Percentiles rank a stretch among this genome's conserved stretches.
These are phyloP conservation scores for Pouteria campechiana DNA, from an alignment of 179 eudicot genomes.

Conservation along the genomic window DNA sequence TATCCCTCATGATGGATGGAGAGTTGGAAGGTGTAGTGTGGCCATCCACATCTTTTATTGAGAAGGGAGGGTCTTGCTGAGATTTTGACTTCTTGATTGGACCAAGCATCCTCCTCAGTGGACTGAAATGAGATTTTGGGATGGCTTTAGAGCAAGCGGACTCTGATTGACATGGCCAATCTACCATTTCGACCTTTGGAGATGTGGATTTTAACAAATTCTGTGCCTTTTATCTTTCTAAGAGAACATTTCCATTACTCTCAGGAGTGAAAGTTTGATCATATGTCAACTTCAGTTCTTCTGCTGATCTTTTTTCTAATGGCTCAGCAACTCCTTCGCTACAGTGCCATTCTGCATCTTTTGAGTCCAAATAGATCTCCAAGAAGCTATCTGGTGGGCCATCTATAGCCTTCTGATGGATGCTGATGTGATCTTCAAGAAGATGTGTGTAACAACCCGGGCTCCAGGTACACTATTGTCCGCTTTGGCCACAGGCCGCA, in stretches of 20 bases:
- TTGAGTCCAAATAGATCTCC: conserved; percentile 9
- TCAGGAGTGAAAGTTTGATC: conserved; percentile 23
- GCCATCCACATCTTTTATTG: conserved; percentile 4
- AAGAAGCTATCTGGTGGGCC: background rate
- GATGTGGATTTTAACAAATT: conserved; percentile 38
- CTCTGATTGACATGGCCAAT: conserved; percentile 41
- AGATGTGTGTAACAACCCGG: too few species aligned
- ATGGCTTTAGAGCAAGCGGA: conserved; percentile 32
- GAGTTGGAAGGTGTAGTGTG: conserved; percentile 9
- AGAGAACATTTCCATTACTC: conserved; percentile 19
- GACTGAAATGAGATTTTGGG: conserved; percentile 45
- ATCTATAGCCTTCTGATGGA: too few species aligned
- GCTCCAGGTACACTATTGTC: too few species aligned
- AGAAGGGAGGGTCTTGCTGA: conserved; percentile 26
- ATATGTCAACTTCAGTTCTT: conserved; percentile 22
- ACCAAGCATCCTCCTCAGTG: conserved; percentile 59
- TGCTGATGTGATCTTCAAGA: too few species aligned
- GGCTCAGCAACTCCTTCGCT: conserved; percentile 8
- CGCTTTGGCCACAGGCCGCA: too few species aligned
- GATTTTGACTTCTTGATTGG: conserved; percentile 68
- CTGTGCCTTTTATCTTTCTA: conserved; percentile 18
- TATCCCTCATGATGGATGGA: conserved; percentile 11
- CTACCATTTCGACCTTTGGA: conserved; percentile 40
- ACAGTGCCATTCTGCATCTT: conserved; percentile 12
- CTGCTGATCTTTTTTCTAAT: conserved; percentile 24